A percentile compares a stretch with the other conserved stretches of the same genome.
phyloP scores from a whole-genome alignment of 1,139 yeast species.

The Sugiyamaella xylanicola region DNA sequence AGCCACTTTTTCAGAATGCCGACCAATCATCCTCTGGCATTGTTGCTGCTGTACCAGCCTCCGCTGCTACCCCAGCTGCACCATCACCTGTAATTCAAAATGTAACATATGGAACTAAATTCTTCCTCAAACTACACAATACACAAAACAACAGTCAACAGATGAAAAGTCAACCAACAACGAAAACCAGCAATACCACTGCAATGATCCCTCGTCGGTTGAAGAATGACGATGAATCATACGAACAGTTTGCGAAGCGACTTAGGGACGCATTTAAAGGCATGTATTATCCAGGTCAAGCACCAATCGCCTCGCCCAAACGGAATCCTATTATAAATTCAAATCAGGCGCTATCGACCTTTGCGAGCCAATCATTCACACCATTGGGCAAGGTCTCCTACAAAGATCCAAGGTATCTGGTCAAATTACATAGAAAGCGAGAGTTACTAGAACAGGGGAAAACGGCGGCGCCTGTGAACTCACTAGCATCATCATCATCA shows the following conservation, averaged over 20 bases:
- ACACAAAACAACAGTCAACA: not conserved
- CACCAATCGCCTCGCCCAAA: constrained; percentile 8
- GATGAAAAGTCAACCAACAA: constrained; percentile 8
- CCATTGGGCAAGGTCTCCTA: constrained; percentile 16
- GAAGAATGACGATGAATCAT: constrained; percentile 8
- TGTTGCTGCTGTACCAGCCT: not conserved
- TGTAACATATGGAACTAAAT: constrained; percentile 28
- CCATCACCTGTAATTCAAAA: constrained; percentile 16
- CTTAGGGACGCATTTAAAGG: constrained; percentile 25
- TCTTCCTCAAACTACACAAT: constrained; percentile 14
- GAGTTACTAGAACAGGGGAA: constrained; percentile 4
- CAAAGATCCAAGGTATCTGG: constrained; percentile 15
- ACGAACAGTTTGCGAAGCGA: constrained; percentile 21
- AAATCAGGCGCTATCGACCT: not conserved
- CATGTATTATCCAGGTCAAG: constrained; percentile 18
- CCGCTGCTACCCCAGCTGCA: not conserved
- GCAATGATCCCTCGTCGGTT: constrained; percentile 2
- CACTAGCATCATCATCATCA: constrained; percentile 16
- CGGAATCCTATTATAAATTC: not conserved
- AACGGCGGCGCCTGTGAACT: no score
- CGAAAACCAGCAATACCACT: not conserved
- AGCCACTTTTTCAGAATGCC: constrained; percentile 6
- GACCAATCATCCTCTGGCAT: not conserved
- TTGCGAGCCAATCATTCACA: constrained; percentile 10
- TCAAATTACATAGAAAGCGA: constrained; percentile 17